Evolutionary conservation across 2,329 filamentous ascomycete genomes (phyloP), one percentile per base, ranked within the genome.

Genomic region (Pyrenophora seminiperda): DNA sequence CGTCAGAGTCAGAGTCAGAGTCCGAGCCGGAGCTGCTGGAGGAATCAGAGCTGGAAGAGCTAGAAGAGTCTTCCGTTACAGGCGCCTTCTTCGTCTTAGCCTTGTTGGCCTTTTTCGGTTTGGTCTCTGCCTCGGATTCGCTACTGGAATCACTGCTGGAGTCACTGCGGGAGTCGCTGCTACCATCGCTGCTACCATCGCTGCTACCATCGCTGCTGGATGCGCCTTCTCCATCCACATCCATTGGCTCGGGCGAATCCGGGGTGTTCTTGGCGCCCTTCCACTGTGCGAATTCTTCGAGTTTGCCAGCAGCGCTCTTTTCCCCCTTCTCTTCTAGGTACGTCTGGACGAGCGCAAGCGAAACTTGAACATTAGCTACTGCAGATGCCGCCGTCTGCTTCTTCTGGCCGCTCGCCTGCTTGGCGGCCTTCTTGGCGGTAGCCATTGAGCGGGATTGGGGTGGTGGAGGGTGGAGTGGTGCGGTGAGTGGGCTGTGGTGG

Each of bases 281-380:
- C 73, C 71, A 74, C 24, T 70, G 47, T 29, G 66, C 61, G 18
- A 61, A 65, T 9, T 53, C 54, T 37, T 59, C 50, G 10, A 74
- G 59, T 20, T 62, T 64, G 37, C 45, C 42, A 11, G 68, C 71
- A 14, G 71, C 63, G 17, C 64, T 59, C 10, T 59, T 56, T 44
- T 69, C 72, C 31, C 72, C 71, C 41, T 72, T 54, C 18, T 70
- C 62, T 18, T 58, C 52, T 41, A 75, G 61, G 56, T 74, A 75
- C 27, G 53, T 40, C 53, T 65, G 56, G 7, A 75, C 64, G 22
- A 73, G 67, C 41, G 65, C 63, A 45, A 74, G 52, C 22, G 61
- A 50, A 19, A 46, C 58, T 48, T 51, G 31, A 7, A 48, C 39
- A 27, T 45, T 44, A 20, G 44, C 39, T 7, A 50, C 45, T 13